Evolutionary conservation across 306 rosid genomes (phyloP).

Genomic region (Prunus kanzakura): DNA sequence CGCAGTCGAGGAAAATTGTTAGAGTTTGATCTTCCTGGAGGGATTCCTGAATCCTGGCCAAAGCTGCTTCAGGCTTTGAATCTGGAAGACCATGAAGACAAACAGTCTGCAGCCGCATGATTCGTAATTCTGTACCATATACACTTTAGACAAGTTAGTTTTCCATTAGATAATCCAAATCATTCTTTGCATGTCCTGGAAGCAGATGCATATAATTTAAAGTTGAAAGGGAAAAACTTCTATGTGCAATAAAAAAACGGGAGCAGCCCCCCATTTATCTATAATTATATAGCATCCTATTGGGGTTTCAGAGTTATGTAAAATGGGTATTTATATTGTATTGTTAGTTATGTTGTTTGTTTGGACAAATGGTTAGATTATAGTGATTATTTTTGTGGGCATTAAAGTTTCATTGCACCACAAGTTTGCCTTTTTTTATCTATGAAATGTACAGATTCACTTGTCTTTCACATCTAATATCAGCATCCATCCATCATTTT

Average conservation of each 20-base stretch:
- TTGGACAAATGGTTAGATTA: background rate
- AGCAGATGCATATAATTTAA: slow-evolving; percentile 8
- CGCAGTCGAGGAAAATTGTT: slow-evolving; percentile 42
- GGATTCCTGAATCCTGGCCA: slow-evolving; percentile 56
- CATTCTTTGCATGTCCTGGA: slow-evolving; percentile 29
- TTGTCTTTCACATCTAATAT: no score
- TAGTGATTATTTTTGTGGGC: background rate
- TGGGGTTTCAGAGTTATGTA: slow-evolving; percentile 18
- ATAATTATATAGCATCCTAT: slow-evolving; percentile 4
- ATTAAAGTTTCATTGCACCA: background rate
- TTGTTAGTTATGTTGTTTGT: background rate
- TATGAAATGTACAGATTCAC: no score
- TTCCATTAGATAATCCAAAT: slow-evolving; percentile 16
- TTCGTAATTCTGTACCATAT: background rate
- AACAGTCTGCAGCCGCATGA: slow-evolving; percentile 42
- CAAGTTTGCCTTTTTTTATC: background rate
- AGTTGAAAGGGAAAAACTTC: slow-evolving; percentile 1
- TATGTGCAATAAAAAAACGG: slow-evolving; percentile 18
- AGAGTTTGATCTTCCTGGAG: slow-evolving; percentile 51
- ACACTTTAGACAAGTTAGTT: background rate
- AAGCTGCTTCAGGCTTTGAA: slow-evolving; percentile 50
- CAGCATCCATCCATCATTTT: no score
- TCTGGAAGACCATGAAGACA: slow-evolving; percentile 35
- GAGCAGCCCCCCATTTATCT: background rate
- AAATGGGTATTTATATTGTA: background rate